Conservation (phyloP, 352 stramenopile genomes). For the Peronosclerospora sorghi region DNA sequence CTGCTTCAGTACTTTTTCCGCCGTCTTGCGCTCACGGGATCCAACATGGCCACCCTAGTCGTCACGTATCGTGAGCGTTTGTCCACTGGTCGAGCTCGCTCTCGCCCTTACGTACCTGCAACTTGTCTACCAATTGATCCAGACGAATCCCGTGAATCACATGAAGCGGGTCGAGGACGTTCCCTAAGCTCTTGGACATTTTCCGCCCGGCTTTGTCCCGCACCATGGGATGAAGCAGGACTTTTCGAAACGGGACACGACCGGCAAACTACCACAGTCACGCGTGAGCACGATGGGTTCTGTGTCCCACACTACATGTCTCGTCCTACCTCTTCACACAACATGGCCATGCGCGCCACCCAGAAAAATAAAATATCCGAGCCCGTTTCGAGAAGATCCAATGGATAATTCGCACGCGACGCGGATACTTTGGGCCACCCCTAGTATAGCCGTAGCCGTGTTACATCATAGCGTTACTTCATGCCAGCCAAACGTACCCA, state of each 20-base stretch:
- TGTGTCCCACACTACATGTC: too few species aligned
- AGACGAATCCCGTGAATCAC: slow-evolving; percentile 96
- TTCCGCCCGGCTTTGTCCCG: slow-evolving; percentile 98
- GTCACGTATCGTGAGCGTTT: too few species aligned
- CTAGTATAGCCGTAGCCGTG: slow-evolving; percentile 36
- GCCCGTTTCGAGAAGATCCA: slow-evolving; percentile 82
- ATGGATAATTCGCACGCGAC: slow-evolving; percentile 33
- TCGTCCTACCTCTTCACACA: slow-evolving; percentile 90
- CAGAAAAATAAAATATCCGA: slow-evolving; percentile 99
- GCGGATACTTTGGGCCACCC: slow-evolving; percentile 90
- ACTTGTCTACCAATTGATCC: slow-evolving; percentile 85
- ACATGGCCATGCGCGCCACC: slow-evolving; percentile 99
- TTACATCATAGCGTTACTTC: too few species aligned
- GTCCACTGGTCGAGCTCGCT: too few species aligned
- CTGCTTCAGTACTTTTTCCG: slow-evolving; percentile 90
- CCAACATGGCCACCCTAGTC: slow-evolving; percentile 47
- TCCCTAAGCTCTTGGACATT: slow-evolving; percentile 99
- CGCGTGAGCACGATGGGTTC: too few species aligned
- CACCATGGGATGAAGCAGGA: slow-evolving; percentile 99
- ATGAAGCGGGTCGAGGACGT: slow-evolving; percentile 98
- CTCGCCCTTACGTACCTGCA: slow-evolving; percentile 45
- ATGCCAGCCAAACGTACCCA: too few species aligned
- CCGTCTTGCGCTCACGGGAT: slow-evolving; percentile 90
- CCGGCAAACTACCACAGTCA: slow-evolving; percentile 69
- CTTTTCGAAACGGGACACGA: slow-evolving; percentile 94